Percentiles rank a stretch among this genome's conserved stretches.
Conservation (phyloP, 345 rosid genomes). For the Eucalyptus sp. region DNA sequence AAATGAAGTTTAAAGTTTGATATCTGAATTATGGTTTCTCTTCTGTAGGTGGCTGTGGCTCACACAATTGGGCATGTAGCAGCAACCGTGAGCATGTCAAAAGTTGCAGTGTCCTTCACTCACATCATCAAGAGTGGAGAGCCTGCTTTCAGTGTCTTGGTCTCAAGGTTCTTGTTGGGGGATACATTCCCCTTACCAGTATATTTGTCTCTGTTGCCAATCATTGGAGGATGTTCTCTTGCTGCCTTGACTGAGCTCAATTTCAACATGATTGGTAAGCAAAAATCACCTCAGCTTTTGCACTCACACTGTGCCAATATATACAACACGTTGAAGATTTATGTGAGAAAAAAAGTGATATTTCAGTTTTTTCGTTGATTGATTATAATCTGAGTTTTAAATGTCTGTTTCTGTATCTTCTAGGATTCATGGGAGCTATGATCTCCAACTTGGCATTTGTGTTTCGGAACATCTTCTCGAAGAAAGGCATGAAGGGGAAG, state of each 20-base stretch:
- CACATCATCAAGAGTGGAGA: conserved; percentile 96
- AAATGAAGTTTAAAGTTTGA: not conserved
- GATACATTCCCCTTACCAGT: conserved; percentile 68
- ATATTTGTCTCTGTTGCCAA: conserved; percentile 74
- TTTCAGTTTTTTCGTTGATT: not conserved
- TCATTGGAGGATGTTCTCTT: conserved; percentile 92
- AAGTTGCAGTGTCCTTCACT: conserved; percentile 95
- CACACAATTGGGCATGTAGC: conserved; percentile 98
- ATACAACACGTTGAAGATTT: not conserved
- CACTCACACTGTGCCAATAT: not conserved
- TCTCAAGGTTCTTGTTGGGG: conserved; percentile 68
- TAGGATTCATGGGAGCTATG: conserved; percentile 99
- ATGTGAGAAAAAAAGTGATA: not conserved
- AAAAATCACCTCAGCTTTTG: not conserved
- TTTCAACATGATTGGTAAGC: conserved; percentile 79
- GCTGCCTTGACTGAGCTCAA: conserved; percentile 90
- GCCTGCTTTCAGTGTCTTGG: conserved; percentile 87
- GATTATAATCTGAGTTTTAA: not conserved
- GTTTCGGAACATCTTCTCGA: conserved; percentile 85
- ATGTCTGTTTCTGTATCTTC: not conserved
- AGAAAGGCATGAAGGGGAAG: conserved; percentile 94
- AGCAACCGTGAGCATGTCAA: conserved; percentile 95
- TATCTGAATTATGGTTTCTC: not conserved
- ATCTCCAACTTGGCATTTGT: conserved; percentile 93
- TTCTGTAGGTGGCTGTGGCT: conserved; percentile 77